Evolutionary conservation across 2,329 filamentous ascomycete genomes (phyloP).

Genomic region (Malbranchea cinnamomea): DNA sequence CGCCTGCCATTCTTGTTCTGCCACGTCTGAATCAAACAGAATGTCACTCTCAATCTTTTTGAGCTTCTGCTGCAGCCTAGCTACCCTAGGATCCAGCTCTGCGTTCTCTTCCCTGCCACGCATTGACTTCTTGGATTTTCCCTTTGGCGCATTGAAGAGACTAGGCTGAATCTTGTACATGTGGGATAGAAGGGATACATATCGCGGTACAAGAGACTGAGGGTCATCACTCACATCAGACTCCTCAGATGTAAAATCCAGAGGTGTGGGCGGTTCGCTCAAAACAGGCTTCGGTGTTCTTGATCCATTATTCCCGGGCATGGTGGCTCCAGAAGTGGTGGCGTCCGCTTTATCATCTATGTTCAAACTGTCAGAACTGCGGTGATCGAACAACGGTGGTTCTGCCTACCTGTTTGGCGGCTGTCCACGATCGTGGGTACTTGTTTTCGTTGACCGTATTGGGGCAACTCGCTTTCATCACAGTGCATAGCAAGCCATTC

Average conservation of each 20-base stretch:
- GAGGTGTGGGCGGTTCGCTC: background rate
- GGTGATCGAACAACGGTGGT: no score
- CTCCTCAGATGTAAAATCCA: no score
- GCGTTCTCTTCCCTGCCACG: slow-evolving; percentile 10
- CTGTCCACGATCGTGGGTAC: no score
- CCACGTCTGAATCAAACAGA: slow-evolving; percentile 53
- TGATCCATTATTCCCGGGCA: slow-evolving; percentile 3
- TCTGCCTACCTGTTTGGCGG: no score
- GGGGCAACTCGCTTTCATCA: slow-evolving; percentile 50
- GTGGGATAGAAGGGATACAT: slow-evolving; percentile 57
- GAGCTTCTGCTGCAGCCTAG: slow-evolving; percentile 58
- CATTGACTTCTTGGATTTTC: slow-evolving; percentile 28
- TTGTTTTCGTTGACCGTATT: slow-evolving; percentile 47
- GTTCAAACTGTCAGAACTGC: slow-evolving; percentile 8
- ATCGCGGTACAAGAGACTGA: slow-evolving; percentile 59
- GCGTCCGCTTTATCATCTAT: slow-evolving; percentile 3
- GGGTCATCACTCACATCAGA: slow-evolving; percentile 57
- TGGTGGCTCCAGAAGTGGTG: slow-evolving; percentile 6
- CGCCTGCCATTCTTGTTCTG: slow-evolving; percentile 50
- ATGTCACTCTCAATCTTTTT: slow-evolving; percentile 63
- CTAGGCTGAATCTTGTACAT: slow-evolving; percentile 48
- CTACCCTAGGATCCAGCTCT: slow-evolving; percentile 33
- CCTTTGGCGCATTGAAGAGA: slow-evolving; percentile 28
- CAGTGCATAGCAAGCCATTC: slow-evolving; percentile 83
- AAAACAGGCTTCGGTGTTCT: background rate